A percentile compares a stretch with the other conserved stretches of the same genome.
phyloP scores from a whole-genome alignment of 73 alveolate genomes.

The Blepharisma japonicum region DNA sequence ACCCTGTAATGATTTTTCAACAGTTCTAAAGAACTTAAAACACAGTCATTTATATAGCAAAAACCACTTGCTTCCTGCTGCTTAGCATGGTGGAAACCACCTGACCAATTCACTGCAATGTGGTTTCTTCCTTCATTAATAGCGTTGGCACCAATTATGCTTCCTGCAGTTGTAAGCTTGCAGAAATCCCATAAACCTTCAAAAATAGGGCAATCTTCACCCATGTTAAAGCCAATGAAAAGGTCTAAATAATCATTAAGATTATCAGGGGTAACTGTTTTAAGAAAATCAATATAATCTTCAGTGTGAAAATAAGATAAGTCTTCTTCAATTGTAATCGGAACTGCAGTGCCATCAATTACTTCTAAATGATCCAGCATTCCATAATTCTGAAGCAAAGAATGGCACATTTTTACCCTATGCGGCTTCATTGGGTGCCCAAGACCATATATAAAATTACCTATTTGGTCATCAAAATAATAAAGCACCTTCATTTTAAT shows the following conservation, averaged over 20 bases:
- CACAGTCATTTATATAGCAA: slow-evolving; percentile 97
- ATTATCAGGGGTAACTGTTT: slow-evolving; percentile 73
- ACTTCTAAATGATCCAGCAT: slow-evolving; percentile 60
- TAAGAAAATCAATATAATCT: slow-evolving; percentile 84
- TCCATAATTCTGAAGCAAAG: slow-evolving; percentile 71
- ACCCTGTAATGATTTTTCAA: slow-evolving; percentile 82
- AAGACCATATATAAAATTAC: slow-evolving; percentile 85
- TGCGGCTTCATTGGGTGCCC: slow-evolving; percentile 98
- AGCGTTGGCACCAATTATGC: slow-evolving; percentile 59
- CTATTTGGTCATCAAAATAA: slow-evolving; percentile 89
- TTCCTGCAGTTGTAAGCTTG: slow-evolving; percentile 81
- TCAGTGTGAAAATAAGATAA: slow-evolving; percentile 85
- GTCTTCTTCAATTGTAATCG: slow-evolving; percentile 45
- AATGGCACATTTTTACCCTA: slow-evolving; percentile 88
- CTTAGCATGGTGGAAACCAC: slow-evolving; percentile 99
- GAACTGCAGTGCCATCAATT: background rate
- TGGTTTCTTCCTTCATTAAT: slow-evolving; percentile 71
- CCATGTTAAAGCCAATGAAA: slow-evolving; percentile 55
- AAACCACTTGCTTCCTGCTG: slow-evolving; percentile 96
- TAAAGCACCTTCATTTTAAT: slow-evolving; percentile 64
- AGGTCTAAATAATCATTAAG: slow-evolving; percentile 40
- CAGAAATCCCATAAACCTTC: slow-evolving; percentile 90
- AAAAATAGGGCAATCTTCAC: slow-evolving; percentile 89
- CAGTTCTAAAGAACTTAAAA: slow-evolving; percentile 87
- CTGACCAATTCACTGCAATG: slow-evolving; percentile 96